Base-by-base conservation (phyloP, 371 early-diverging fungal genomes). In the Nematocida sp. region DNA sequence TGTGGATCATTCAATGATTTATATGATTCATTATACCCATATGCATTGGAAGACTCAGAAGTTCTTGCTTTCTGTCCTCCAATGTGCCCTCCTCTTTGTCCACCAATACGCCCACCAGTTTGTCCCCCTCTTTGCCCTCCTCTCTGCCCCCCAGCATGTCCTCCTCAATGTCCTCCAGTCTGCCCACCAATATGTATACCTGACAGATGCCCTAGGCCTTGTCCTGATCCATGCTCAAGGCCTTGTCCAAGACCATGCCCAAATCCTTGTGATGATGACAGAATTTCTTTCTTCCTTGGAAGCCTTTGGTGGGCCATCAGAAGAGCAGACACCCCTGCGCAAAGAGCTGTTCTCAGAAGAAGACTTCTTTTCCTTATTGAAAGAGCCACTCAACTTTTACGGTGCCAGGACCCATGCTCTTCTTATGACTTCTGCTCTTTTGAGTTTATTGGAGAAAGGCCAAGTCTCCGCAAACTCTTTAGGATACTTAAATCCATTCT, bases 91-190 rank as follows among this genome's bases (percentile, higher is more conserved):
- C 35, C 40, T 7, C 57, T 23, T 16, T 66, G 66, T n/a, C 23
- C 13, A 20, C 38, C 33, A 7, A 11, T 35, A 47, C 55, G 61
- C 63, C 75, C 75, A n/a, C 69, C 69, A 9, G 45, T 39, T 16
- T 63, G 63, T 25, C 63, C 40, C 3, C 63, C 63, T 4, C 38
- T 25, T 55, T 66, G 66, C 28, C 56, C 60, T 7, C 56, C 50
- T 4, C 39, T 51, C 1, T 68, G 61, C 63, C 75, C 75, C 16
- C 69, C 69, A 25, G 59, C 39, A 48, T 71, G 75, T 49, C 26
- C 28, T 18, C 75, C 75, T 0, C 49, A 53, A 49, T 71, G 75
- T 49, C 75, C 75, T 33, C 60, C 63, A 35, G 56, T 25, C 25
- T 68, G 69, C 51, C 69, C 61, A n/a, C 67, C 67, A 39, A 28